Evolutionary conservation across 768 basidiomycete genomes (phyloP).

Genomic region (Auriscalpium microsporum): DNA sequence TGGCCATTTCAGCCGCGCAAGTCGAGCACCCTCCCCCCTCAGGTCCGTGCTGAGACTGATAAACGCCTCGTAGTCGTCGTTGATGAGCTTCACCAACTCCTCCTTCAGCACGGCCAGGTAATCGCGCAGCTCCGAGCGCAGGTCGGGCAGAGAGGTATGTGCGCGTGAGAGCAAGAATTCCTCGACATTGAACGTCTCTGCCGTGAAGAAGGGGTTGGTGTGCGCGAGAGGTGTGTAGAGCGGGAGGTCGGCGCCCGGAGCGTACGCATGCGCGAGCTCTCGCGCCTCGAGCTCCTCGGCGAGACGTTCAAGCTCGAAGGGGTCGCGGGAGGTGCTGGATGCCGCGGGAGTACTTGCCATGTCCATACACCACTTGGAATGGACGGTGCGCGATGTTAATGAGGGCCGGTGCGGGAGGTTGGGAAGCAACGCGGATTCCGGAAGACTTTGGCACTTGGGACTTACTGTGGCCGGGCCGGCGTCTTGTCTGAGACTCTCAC

Average conservation of each 20-base stretch:
- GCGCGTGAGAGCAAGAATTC: conserved; percentile 81
- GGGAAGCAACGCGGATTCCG: no score
- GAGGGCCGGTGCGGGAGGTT: no score
- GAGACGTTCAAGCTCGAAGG: conserved; percentile 60
- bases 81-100: conserved; percentile 91
- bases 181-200: conserved; percentile 70
- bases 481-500: no score
- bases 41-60: conserved; percentile 93
- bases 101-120: conserved; percentile 82
- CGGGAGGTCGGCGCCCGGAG: conserved; percentile 42
- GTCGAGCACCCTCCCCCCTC: conserved; percentile 69
- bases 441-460: no score
- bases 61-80: conserved; percentile 97
- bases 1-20: conserved; percentile 62
- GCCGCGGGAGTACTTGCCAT: conserved; percentile 5
- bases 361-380: neutral
- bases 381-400: neutral
- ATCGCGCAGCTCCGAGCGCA: conserved; percentile 79
- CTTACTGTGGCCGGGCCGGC: no score
- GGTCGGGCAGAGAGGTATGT: conserved; percentile 78
- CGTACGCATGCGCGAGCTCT: conserved; percentile 26
- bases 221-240: conserved; percentile 70
- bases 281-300: conserved; percentile 62
- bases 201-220: conserved; percentile 61
- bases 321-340: conserved; percentile 31